Conservation (phyloP, 1,284 basidiomycete species). For the Fistulina hepatica region DNA sequence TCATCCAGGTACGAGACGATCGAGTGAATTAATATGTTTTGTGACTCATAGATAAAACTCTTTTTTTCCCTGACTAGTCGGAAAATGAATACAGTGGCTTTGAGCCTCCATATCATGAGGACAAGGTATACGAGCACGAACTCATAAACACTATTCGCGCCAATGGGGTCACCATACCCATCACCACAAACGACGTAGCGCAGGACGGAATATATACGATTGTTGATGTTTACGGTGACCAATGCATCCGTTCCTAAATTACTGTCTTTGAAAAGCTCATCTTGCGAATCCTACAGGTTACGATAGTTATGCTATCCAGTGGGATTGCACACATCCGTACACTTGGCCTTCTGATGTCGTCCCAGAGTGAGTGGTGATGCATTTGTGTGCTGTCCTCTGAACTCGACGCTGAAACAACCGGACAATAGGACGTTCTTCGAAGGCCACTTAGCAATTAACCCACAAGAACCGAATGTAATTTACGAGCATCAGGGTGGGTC, state of each 20-base stretch:
- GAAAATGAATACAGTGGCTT: conserved; percentile 17
- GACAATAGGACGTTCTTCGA: too few relatives aligned
- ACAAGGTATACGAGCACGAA: conserved; percentile 32
- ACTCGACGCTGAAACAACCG: conserved; percentile 19
- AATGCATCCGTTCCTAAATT: conserved; percentile 2
- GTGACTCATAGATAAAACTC: too few relatives aligned
- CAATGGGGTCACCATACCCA: conserved; percentile 35
- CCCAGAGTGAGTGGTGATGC: conserved; percentile 24
- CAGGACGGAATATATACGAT: conserved; percentile 32
- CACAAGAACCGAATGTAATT: conserved; percentile 31
- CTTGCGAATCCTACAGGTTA: conserved; percentile 24
- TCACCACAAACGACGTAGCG: conserved; percentile 34
- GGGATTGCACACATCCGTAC: conserved; percentile 42
- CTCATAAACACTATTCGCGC: conserved; percentile 20
- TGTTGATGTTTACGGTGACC: conserved; percentile 38
- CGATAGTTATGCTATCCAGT: conserved; percentile 44
- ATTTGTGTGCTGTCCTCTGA: background rate
- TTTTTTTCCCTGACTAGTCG: too few relatives aligned
- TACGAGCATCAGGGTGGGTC: conserved; percentile 43
- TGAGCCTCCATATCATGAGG: conserved; percentile 30
- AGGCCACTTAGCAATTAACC: conserved; percentile 28
- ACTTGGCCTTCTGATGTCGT: conserved; percentile 35
- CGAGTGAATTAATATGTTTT: conserved; percentile 14
- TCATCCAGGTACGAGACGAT: conserved; percentile 34
- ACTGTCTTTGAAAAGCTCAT: background rate